Evolutionary conservation across 2,329 filamentous ascomycete genomes (phyloP), one percentile per base, ranked within the genome.

Genomic region (Colletotrichum tropicicola): DNA sequence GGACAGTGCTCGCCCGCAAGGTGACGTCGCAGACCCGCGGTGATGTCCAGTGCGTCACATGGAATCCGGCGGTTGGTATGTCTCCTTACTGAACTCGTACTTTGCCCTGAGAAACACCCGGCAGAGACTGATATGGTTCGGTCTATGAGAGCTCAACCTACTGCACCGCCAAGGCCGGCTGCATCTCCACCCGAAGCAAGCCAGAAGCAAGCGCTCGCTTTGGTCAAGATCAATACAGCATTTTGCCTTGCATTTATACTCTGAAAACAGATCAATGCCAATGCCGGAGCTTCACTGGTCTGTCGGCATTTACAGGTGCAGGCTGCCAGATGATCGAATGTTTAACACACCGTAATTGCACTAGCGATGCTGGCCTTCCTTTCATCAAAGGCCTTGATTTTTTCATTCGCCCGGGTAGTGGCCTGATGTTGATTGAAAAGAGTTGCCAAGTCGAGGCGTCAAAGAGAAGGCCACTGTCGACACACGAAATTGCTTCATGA

Each of bases 1-100:
- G 56, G 53, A 10, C 56, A 53, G 13, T 53, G 56, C 35, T 45
- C 37, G 6, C 47, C 56, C 8, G 56, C 47, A 43, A 53, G 44
- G 25, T 59, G 47, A 10, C 44, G 17, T 13, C 45, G 12, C 48
- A 7, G 19, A 15, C 27, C 3, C 19, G 43, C 44, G 7, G 19
- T 30, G 5, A n/a, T 25, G 8, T 53, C 56, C 9, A 59, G n/a
- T 3, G 56, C 47, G 19, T 59, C 45, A 45, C 47, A 52, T 6
- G n/a, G 15, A 9, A 52, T 5, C 19, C 19, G 8, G 10, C 35
- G 56, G 19, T 53, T 35, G 15, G 12, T 41, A 49, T 10, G 54
- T 37, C 2, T n/a, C 54, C 54, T 13, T 37, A 35, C 13, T 44
- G 12, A 35, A 30, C 2, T 41, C 44, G n/a, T 58, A 49, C 23